Base-by-base conservation (phyloP, 2,329 filamentous ascomycete genomes). In the Xylaria sp. region DNA sequence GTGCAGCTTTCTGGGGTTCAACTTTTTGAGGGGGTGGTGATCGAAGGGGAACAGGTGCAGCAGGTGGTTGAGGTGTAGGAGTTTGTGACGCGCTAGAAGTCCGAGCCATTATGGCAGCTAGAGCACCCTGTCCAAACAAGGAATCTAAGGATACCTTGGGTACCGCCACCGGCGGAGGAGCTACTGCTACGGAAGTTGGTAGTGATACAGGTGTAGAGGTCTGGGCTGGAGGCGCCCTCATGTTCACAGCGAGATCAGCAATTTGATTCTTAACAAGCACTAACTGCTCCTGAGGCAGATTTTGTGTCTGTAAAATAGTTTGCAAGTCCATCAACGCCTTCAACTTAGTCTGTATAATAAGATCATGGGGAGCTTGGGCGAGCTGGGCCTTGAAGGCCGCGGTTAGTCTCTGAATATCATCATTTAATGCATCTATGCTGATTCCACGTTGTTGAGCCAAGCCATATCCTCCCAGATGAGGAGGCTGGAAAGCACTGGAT, bases 301-400 rank as follows among this genome's bases (percentile, higher is more conserved):
- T 90, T 81, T 94, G 92, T 75, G 87, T 91, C 80, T 92, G 90
- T 78, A 98, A 84, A 73, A 95, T 88, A 74, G 87, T 89, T 83
- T 97, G 93, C 73, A 98, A 87, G 81, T 96, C 93, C 81, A 94
- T 84, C 75, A 98, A 88, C 72, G 94, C 94, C 82, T 93, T 92
- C 78, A 97, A 84, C 82, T 92, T 93, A 78, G 89, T 91, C 79
- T 93, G 91, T 78, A 93, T 87, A 81, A 89, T 88, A 81, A 86
- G 82, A 84, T 97, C 92, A 84, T 91, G 88, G 69, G 92, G 91
- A 79, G 90, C 93, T 73, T 88, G 88, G 73, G 91, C 90, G 82
- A 93, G 92, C 77, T 94, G 91, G 73, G 87, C 86, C 82, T 91
- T 91, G 73, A 91, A 90, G 74, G 88, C 88, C 77, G 86, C 82